These are phyloP conservation scores for Solioccasus polychromus DNA, from an alignment of 768 basidiomycete genomes.

Conservation along the genomic window DNA sequence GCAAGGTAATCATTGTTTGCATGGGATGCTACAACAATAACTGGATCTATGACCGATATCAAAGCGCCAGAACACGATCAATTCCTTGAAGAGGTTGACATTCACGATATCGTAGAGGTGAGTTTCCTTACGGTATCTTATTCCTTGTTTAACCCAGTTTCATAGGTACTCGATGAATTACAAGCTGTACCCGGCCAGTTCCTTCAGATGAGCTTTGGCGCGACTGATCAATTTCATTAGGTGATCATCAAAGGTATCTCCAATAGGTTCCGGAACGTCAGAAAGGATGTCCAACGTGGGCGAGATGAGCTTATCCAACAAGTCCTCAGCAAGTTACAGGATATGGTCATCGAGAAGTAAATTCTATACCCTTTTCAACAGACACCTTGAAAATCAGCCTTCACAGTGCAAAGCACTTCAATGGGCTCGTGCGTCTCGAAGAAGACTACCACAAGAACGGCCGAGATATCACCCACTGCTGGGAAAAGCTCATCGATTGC, in stretches of 20 bases:
- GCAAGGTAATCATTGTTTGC: constrained; percentile 4
- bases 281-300: constrained; percentile 42
- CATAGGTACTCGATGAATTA: constrained; percentile 50
- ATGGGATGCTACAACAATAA: background rate
- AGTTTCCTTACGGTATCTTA: constrained; percentile 7
- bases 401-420: constrained; percentile 48
- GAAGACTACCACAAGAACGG: constrained; percentile 47
- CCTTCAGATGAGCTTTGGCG: background rate
- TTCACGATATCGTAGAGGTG: constrained; percentile 44
- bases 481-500: constrained; percentile 43
- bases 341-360: constrained; percentile 37
- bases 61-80: constrained; percentile 1
- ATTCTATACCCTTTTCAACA: background rate
- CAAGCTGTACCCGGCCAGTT: constrained; percentile 34
- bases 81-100: constrained; percentile 10
- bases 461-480: constrained; percentile 36
- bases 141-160: background rate
- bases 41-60: background rate
- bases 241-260: constrained; percentile 47
- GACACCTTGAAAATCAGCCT: constrained; percentile 2
- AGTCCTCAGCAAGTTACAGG: constrained; percentile 42
- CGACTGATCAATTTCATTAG: constrained; percentile 33
- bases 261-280: constrained; percentile 46
- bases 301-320: constrained; percentile 46
- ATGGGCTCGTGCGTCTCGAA: constrained; percentile 53